Evolutionary conservation across 177 flowering plant species (phyloP).

Genomic region (Vitis hybrid): DNA sequence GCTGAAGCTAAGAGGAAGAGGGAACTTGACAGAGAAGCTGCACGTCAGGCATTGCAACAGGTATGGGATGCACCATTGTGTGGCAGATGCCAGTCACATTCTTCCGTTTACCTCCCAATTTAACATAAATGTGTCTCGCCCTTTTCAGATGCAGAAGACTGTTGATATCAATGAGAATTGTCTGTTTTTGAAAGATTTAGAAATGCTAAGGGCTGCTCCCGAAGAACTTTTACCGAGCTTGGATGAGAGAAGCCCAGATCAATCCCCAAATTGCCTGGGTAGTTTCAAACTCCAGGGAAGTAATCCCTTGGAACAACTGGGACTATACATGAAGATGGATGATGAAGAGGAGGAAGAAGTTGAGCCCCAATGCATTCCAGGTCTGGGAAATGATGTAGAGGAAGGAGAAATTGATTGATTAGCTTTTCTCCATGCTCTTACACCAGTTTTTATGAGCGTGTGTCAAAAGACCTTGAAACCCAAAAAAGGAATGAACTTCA

Average conservation of each 20-base stretch:
- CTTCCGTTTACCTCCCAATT: background rate
- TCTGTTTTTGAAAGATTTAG: constrained; percentile 45
- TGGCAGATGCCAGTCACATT: background rate
- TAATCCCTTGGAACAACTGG: constrained; percentile 51
- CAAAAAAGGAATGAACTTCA: no score
- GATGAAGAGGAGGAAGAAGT: constrained; percentile 49
- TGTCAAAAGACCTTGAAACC: no score
- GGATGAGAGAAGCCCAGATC: constrained; percentile 29
- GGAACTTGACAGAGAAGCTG: constrained; percentile 91
- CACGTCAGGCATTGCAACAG: constrained; percentile 78
- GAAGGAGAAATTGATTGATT: constrained; percentile 40
- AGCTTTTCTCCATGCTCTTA: background rate
- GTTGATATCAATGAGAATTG: constrained; percentile 50
- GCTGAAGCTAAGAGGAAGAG: constrained; percentile 76
- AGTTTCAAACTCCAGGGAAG: constrained; percentile 42
- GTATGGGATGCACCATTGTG: constrained; percentile 28
- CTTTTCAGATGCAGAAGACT: constrained; percentile 51
- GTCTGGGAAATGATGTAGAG: constrained; percentile 19
- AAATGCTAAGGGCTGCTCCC: constrained; percentile 34
- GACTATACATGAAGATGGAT: constrained; percentile 44
- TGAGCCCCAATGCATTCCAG: constrained; percentile 5
- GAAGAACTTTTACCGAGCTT: constrained; percentile 25
- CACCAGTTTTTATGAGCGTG: no score
- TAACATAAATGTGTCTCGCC: background rate
- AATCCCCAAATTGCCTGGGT: constrained; percentile 27